phyloP scores from a whole-genome alignment of 139 green algal genomes.

The Picocystis salinarum region DNA sequence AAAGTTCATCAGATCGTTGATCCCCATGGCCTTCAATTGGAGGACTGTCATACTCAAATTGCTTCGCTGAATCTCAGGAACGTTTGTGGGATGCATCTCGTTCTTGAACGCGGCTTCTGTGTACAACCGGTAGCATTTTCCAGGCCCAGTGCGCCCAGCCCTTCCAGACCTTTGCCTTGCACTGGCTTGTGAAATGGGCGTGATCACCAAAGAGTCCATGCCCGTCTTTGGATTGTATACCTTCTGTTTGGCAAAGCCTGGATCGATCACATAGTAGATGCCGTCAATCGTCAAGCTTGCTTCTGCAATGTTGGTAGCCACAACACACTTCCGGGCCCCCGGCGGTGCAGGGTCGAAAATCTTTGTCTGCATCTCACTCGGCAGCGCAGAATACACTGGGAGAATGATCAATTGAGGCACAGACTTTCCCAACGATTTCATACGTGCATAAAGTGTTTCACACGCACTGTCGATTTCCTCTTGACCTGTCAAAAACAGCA shows the following conservation, averaged over 20 bases:
- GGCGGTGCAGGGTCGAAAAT: constrained; percentile 87
- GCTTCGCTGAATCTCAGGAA: constrained; percentile 80
- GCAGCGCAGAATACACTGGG: constrained; percentile 73
- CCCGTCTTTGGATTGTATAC: constrained; percentile 60
- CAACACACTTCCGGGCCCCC: constrained; percentile 79
- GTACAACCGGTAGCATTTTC: constrained; percentile 95
- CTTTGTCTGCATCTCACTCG: constrained; percentile 67
- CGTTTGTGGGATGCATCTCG: constrained; percentile 68
- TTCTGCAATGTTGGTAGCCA: constrained; percentile 98
- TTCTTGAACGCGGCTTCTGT: constrained; percentile 71
- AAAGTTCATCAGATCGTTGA: constrained; percentile 94
- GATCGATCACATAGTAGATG: constrained; percentile 95
- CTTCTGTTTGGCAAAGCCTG: constrained; percentile 64
- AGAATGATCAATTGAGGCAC: constrained; percentile 89
- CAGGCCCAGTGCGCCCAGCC: constrained; percentile 82
- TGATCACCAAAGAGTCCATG: constrained; percentile 88
- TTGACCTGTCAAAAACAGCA: constrained; percentile 70
- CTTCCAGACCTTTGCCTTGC: constrained; percentile 76
- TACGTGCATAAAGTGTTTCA: constrained; percentile 75
- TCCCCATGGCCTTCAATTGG: constrained; percentile 66
- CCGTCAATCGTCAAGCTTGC: constrained; percentile 94
- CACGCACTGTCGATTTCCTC: constrained; percentile 62
- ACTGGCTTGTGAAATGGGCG: constrained; percentile 79
- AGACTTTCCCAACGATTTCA: constrained; percentile 66
- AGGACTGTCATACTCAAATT: constrained; percentile 20